A percentile compares a stretch with the other conserved stretches of the same genome.
phyloP scores from a whole-genome alignment of 345 rosid genomes.

The Rhodamnia argentea region DNA sequence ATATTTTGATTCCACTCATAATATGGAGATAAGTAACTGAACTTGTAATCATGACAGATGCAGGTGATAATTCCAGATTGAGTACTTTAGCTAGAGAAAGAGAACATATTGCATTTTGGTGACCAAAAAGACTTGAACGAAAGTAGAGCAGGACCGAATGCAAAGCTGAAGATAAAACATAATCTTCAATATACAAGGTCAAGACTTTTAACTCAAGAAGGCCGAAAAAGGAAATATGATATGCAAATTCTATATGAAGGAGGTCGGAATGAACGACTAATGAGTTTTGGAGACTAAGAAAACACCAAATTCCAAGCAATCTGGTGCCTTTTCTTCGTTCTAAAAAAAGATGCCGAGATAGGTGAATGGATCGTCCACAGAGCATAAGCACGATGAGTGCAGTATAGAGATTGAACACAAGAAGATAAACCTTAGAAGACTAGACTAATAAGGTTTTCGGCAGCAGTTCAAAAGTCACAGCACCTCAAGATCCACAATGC shows the following conservation, averaged over 20 bases:
- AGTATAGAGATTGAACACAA: background rate
- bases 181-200: background rate
- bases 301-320: background rate
- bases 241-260: background rate
- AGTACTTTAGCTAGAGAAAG: background rate
- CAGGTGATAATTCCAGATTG: background rate
- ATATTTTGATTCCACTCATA: background rate
- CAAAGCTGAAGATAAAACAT: background rate
- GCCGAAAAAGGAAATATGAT: background rate
- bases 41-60: background rate
- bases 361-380: background rate
- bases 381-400: background rate
- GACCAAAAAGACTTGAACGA: background rate
- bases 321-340: background rate
- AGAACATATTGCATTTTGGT: background rate
- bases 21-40: background rate
- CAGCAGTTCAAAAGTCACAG: background rate
- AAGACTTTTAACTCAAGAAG: background rate
- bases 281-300: background rate
- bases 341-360: background rate
- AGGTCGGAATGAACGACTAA: background rate
- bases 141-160: background rate
- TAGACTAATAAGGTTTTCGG: background rate
- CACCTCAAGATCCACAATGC: background rate
- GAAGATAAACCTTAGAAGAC: background rate